phyloP scores from a whole-genome alignment of 106 monocot genomes.

The Triglochin maritima region DNA sequence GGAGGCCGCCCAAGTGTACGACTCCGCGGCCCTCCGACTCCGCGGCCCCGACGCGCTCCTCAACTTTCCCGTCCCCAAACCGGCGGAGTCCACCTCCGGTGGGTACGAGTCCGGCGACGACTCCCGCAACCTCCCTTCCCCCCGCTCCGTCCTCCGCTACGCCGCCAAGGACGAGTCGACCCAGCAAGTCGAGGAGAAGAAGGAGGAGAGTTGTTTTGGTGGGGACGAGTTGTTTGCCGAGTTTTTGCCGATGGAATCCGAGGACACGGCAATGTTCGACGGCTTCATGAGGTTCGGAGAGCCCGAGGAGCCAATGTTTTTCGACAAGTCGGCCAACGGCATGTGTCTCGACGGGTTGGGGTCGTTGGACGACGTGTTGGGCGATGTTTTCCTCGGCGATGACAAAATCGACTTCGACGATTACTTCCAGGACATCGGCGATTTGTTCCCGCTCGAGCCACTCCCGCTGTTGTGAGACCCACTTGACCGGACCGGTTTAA shows the following conservation, averaged over 20 bases:
- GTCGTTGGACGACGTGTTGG: not conserved
- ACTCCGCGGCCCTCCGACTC: constrained; percentile 52
- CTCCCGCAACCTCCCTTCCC: constrained; percentile 20
- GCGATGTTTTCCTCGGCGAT: not conserved
- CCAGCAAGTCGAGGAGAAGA: not conserved
- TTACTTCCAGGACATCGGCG: constrained; percentile 35
- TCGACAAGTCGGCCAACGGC: constrained; percentile 12
- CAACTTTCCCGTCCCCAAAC: constrained; percentile 31
- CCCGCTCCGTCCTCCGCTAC: constrained; percentile 37
- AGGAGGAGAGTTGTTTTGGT: not conserved
- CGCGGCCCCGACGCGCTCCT: constrained; percentile 56
- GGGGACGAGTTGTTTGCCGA: not conserved
- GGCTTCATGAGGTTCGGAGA: constrained; percentile 23
- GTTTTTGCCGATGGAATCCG: constrained; percentile 8
- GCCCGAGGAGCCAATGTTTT: constrained; percentile 28
- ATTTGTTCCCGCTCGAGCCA: constrained; percentile 38
- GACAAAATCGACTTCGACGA: constrained; percentile 16
- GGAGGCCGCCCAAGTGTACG: constrained; percentile 68
- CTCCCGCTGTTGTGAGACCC: constrained; percentile 7
- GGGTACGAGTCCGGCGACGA: constrained; percentile 36
- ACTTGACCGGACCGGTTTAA: not conserved
- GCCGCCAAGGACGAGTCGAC: not conserved
- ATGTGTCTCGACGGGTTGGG: not conserved
- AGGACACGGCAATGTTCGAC: constrained; percentile 21
- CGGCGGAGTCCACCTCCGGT: constrained; percentile 17